These are phyloP conservation scores for Henningerozyma blattae DNA, from an alignment of 805 yeast genomes.

Conservation along the genomic window DNA sequence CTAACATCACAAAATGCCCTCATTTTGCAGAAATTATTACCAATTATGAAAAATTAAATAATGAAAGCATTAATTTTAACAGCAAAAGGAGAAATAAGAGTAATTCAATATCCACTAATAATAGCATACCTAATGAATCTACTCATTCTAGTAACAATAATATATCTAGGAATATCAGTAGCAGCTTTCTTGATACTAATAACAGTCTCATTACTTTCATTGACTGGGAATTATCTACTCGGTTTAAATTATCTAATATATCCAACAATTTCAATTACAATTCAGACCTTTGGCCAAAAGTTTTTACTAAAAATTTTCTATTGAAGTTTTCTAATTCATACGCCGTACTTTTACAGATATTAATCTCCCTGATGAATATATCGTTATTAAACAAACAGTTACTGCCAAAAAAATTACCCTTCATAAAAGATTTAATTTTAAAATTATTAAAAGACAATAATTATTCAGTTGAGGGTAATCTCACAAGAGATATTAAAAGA, in stretches of 20 bases:
- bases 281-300: too few relatives aligned
- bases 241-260: constrained; percentile 9
- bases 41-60: too few relatives aligned
- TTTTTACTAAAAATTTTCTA: background rate
- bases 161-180: too few relatives aligned
- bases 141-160: too few relatives aligned
- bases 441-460: background rate
- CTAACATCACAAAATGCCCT: too few relatives aligned
- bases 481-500: background rate
- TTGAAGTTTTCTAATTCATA: constrained; percentile 4
- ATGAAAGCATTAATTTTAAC: too few relatives aligned
- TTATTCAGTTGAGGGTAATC: background rate
- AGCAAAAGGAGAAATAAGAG: too few relatives aligned
- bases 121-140: too few relatives aligned
- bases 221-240: constrained; percentile 8
- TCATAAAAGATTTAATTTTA: constrained; percentile 4
- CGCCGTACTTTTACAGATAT: constrained; percentile 8
- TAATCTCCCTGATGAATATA: constrained; percentile 11
- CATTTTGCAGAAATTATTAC: too few relatives aligned
- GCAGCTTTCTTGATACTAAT: too few relatives aligned
- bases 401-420: constrained; percentile 6
- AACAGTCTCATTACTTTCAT: too few relatives aligned
- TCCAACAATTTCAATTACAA: constrained; percentile 12
- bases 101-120: too few relatives aligned
- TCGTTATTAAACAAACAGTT: constrained; percentile 17